Evolutionary conservation across 2,329 filamentous ascomycete genomes (phyloP), one percentile per base, ranked within the genome.

Genomic region (Immersiporthe knoxdaviesiana): DNA sequence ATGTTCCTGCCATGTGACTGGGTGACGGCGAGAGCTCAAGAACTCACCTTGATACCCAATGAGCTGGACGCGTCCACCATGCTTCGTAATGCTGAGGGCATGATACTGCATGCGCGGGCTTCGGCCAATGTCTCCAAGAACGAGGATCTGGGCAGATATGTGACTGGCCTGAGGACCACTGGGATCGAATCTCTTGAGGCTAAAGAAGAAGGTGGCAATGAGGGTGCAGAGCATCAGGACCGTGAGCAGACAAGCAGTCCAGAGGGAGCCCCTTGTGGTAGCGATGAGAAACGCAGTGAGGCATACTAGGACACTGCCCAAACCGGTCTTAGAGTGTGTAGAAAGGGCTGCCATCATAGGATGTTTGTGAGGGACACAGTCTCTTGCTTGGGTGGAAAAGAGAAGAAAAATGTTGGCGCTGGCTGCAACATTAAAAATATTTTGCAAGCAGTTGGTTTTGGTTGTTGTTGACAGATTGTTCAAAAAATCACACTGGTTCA

Each of bases 71-170:
- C 86, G 85, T 8, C 90, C 91, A 32, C 93, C 93, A 76, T 94
- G 90, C 75, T 90, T 92, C 54, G 93, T 93, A 75, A 98, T 90
- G 78, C 95, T 98, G 74, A 97, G 84, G 27, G 95, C 95, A 85
- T 99, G 96, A 76, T 99, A 98, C 77, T 98, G 94, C 95, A 99
- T 99, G 68, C 96, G 93, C 63, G 96, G 96, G 78, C 95, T 98
- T 60, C 94, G 89, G 52, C 96, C 96, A 78, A 99, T 94, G 77
- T 99, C 96, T 59, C 96, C 96, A 37, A 99, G 87, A 24, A 99
- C 96, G 21, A 99, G 85, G 65, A 99, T 88, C 79, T 97, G 93
- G 58, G 95, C 86, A 0, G 77, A 77, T 5, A 80, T 77, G 27
- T 70, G 32, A 18, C 72, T 70, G 39, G 71, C 3, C 71, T 50